A percentile compares a stretch with the other conserved stretches of the same genome.
These are phyloP conservation scores for Aspergillus ustus DNA, from an alignment of 2,329 filamentous ascomycete genomes.

Conservation along the genomic window DNA sequence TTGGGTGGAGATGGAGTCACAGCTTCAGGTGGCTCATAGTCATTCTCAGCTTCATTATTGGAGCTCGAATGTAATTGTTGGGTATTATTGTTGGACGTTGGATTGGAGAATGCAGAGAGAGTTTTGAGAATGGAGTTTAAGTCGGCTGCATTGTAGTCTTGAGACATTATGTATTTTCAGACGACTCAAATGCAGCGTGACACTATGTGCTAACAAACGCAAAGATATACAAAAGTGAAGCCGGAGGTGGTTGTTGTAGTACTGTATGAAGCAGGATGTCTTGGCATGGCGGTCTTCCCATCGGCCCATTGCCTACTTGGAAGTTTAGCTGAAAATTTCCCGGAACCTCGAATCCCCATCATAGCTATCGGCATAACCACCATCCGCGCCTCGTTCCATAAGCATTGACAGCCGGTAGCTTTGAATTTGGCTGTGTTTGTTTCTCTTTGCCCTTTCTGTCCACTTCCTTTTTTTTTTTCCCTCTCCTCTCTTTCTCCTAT, in stretches of 20 bases:
- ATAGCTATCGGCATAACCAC: slow-evolving; percentile 10
- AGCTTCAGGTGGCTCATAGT: slow-evolving; percentile 28
- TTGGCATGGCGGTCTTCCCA: slow-evolving; percentile 9
- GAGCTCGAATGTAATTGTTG: neutral
- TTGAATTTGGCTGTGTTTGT: neutral
- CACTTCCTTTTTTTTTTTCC: neutral
- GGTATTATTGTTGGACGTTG: slow-evolving; percentile 9
- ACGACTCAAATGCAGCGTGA: neutral
- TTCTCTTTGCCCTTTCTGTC: neutral
- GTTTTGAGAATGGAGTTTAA: slow-evolving; percentile 48
- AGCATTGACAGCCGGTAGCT: neutral
- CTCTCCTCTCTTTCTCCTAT: neutral
- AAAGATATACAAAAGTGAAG: neutral
- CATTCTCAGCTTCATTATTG: slow-evolving; percentile 15
- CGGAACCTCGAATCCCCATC: slow-evolving; percentile 12
- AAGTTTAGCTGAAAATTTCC: slow-evolving; percentile 26
- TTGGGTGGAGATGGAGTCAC: slow-evolving; percentile 4
- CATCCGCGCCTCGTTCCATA: slow-evolving; percentile 2
- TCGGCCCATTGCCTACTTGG: slow-evolving; percentile 3
- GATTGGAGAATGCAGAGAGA: slow-evolving; percentile 42
- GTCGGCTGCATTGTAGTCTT: slow-evolving; percentile 38
- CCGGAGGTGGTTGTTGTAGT: neutral
- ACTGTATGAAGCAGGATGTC: neutral
- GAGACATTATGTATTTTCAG: slow-evolving; percentile 19
- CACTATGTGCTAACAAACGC: neutral